Evolutionary conservation across 2,329 filamentous ascomycete genomes (phyloP).

Genomic region (Diatrype stigma): DNA sequence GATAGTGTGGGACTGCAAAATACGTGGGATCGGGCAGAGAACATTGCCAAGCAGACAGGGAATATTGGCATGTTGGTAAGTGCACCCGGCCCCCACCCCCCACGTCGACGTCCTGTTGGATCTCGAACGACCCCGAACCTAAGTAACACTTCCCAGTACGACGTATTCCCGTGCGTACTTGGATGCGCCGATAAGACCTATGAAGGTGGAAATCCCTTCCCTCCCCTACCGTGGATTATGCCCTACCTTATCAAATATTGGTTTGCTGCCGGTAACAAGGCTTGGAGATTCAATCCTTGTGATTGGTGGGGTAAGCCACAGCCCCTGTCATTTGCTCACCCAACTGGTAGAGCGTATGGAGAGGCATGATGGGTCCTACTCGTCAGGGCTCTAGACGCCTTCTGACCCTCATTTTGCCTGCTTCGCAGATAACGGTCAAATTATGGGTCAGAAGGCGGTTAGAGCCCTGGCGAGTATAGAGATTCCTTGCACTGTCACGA

Average conservation of each 20-base stretch:
- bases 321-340: slow-evolving; percentile 14
- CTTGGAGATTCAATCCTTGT: slow-evolving; percentile 26
- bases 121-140: background rate
- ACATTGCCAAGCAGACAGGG: slow-evolving; percentile 10
- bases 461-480: too few relatives aligned
- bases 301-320: slow-evolving; percentile 21
- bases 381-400: background rate
- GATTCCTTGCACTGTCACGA: too few relatives aligned
- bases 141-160: slow-evolving; percentile 6
- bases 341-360: too few relatives aligned
- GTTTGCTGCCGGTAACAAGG: slow-evolving; percentile 19
- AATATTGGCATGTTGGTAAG: slow-evolving; percentile 13
- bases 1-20: slow-evolving; percentile 12
- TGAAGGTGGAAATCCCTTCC: slow-evolving; percentile 19
- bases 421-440: too few relatives aligned
- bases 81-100: background rate
- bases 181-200: slow-evolving; percentile 22
- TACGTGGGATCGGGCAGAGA: slow-evolving; percentile 13
- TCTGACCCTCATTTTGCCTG: too few relatives aligned
- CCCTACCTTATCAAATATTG: slow-evolving; percentile 21
- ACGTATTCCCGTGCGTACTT: slow-evolving; percentile 18
- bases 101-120: too few relatives aligned
- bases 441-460: too few relatives aligned
- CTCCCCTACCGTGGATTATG: slow-evolving; percentile 15
- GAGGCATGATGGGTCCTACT: too few relatives aligned